Evolutionary conservation across 2,329 filamentous ascomycete species (phyloP), one percentile per base, ranked within the genome.

Genomic region (Aspergillus udagawae): DNA sequence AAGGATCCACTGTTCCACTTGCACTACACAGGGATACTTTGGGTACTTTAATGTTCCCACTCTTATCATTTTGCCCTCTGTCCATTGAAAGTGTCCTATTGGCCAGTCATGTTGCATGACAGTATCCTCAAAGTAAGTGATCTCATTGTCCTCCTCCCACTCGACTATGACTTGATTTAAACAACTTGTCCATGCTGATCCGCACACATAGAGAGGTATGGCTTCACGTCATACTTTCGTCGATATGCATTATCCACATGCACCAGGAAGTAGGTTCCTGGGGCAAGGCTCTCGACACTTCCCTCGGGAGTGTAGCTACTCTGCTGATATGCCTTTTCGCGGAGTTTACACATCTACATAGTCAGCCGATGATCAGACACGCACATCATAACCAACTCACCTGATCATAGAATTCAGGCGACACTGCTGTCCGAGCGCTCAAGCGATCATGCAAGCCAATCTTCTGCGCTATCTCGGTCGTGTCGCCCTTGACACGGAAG

Each of bases 191-290:
- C 32, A 17, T 35, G 32, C 32, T 17, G 32, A 35, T 35, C 32
- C 32, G 17, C 32, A 17, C 32, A 35, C 32, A 35, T 84, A 29
- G 28, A 29, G 28, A 29, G 28, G 28, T 29, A 92, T 74, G 83
- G 86, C 83, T 92, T 90, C 79, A 92, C 73, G 55, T 82, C 78
- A 77, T 94, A 94, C 72, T 84, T 83, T 69, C 90, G 85, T 80
- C 89, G 87, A 86, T 90, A 94, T 89, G 91, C 91, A 66, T 91
- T 89, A 70, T 94, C 90, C 50, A 94, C 84, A 73, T 87, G 86
- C 70, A 85, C 85, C 58, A 94, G 82, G 79, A 92, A 94, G 80
- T 93, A 94, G 25, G 86, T 86, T 57, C 86, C 87, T 58, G 83
- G 77, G 59, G 73, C 72, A 57, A 94, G 83, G 65, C 84, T 89